Conservation (phyloP, 2,329 filamentous ascomycete genomes). For the Pseudogymnoascus sp. region DNA sequence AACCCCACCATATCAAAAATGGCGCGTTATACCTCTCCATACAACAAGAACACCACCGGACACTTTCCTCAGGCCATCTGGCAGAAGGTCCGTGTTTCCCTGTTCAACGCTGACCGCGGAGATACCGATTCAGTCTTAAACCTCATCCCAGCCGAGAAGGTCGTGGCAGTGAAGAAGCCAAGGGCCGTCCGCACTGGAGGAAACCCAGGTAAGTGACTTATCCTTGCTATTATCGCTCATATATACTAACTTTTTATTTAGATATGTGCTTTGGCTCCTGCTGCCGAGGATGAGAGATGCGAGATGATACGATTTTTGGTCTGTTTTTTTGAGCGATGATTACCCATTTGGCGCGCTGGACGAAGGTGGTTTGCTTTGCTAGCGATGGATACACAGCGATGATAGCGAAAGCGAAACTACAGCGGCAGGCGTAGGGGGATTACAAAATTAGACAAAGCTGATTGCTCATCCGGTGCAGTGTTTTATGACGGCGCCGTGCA, state of each 20-base stretch:
- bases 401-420: neutral
- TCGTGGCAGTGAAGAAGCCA: neutral
- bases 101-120: neutral
- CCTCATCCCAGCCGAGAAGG: neutral
- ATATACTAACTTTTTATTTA: neutral
- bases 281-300: neutral
- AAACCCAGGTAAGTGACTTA: neutral
- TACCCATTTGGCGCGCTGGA: neutral
- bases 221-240: neutral
- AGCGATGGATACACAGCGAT: neutral
- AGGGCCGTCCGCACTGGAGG: neutral
- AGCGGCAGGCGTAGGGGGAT: neutral
- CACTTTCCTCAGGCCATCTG: neutral
- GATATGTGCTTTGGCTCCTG: slow-evolving; percentile 1
- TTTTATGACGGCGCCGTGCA: neutral
- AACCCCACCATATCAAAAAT: neutral
- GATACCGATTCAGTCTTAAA: neutral
- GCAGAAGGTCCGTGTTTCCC: neutral
- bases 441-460: neutral
- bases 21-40: neutral
- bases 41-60: neutral
- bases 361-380: slow-evolving; percentile 1
- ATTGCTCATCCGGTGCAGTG: neutral
- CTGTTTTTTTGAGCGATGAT: neutral
- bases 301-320: neutral